Evolutionary conservation across 2,329 filamentous ascomycete genomes (phyloP).

Genomic region (Hysterium pulicare): DNA sequence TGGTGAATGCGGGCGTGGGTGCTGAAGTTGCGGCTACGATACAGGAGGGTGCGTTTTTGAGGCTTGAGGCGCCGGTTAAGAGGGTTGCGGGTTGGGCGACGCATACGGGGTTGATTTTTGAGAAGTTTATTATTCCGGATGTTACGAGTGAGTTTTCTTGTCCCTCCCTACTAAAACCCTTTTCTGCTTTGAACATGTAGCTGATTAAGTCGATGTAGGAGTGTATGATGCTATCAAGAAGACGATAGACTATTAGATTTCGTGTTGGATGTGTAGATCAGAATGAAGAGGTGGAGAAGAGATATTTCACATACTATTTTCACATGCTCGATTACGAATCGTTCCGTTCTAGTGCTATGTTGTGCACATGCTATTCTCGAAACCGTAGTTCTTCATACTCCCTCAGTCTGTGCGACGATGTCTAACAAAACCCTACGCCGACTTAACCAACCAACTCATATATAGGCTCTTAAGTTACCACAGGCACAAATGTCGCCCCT

Average conservation of each 20-base stretch:
- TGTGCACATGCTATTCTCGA: too few species aligned
- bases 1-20: slow-evolving; percentile 85
- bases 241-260: slow-evolving; percentile 59
- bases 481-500: too few species aligned
- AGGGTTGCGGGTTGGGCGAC: slow-evolving; percentile 88
- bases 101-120: slow-evolving; percentile 74
- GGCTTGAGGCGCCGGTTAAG: slow-evolving; percentile 79
- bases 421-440: too few species aligned
- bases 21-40: slow-evolving; percentile 87
- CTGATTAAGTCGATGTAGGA: slow-evolving; percentile 47
- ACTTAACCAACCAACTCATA: too few species aligned
- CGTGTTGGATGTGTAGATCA: too few species aligned
- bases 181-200: not conserved
- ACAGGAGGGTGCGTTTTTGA: slow-evolving; percentile 80
- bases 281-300: too few species aligned
- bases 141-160: slow-evolving; percentile 71
- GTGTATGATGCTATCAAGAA: slow-evolving; percentile 70
- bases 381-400: too few species aligned
- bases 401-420: too few species aligned
- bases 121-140: slow-evolving; percentile 71
- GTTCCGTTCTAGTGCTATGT: too few species aligned
- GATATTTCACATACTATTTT: too few species aligned
- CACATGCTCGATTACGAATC: too few species aligned
- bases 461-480: too few species aligned
- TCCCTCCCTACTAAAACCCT: not conserved